Conservation (phyloP, 805 yeast species). For the Candida anglica region DNA sequence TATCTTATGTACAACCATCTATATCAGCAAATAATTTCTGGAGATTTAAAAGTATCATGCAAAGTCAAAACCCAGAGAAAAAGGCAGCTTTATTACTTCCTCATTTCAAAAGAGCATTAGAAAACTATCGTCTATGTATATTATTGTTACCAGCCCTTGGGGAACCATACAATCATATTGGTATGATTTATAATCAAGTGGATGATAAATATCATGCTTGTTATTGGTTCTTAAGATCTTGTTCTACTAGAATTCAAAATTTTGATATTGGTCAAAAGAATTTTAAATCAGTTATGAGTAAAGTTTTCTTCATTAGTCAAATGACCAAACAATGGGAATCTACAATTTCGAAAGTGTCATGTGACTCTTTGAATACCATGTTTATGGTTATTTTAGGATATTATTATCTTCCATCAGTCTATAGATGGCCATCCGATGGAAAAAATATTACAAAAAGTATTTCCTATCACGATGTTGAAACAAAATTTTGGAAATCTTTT, state of each 20-base stretch:
- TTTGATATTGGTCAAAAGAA: constrained; percentile 45
- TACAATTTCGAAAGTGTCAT: constrained; percentile 5
- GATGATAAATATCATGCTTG: constrained; percentile 46
- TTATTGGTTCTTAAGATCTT: constrained; percentile 54
- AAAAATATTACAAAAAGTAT: constrained; percentile 16
- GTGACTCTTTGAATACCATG: constrained; percentile 14
- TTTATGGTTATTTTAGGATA: constrained; percentile 40
- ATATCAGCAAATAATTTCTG: constrained; percentile 22
- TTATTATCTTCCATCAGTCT: constrained; percentile 36
- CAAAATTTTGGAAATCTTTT: constrained; percentile 17
- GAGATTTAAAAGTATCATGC: constrained; percentile 32
- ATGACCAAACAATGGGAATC: constrained; percentile 16
- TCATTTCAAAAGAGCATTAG: constrained; percentile 20
- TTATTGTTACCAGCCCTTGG: constrained; percentile 63
- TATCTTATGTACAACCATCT: constrained; percentile 37
- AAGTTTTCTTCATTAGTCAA: constrained; percentile 28
- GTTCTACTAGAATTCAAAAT: constrained; percentile 47
- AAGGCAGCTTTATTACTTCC: constrained; percentile 33
- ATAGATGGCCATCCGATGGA: constrained; percentile 10
- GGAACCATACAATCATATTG: constrained; percentile 61
- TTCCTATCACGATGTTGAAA: constrained; percentile 19
- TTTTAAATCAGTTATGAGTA: constrained; percentile 34
- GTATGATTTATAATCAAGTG: constrained; percentile 37
- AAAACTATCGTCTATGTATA: constrained; percentile 47
- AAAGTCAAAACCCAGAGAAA: constrained; percentile 31